A percentile compares a stretch with the other conserved stretches of the same genome.
Conservation (phyloP, 2,329 filamentous ascomycete species). For the Aspergillus ustus region DNA sequence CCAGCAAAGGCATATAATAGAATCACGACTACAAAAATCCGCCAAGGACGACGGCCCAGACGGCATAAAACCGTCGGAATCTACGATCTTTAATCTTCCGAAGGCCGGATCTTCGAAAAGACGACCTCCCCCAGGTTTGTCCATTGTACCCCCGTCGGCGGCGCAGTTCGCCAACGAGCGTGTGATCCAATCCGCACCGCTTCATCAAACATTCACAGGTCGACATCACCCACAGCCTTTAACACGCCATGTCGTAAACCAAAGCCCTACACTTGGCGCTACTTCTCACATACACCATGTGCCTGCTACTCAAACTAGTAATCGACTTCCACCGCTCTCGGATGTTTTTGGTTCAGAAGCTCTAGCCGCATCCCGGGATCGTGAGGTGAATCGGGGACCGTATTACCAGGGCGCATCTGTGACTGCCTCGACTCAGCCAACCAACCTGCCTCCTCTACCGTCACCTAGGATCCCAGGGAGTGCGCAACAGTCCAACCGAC, state of each 20-base stretch:
- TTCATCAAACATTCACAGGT: constrained; percentile 94
- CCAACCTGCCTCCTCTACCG: constrained; percentile 69
- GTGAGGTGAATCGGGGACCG: constrained; percentile 38
- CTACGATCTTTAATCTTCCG: constrained; percentile 41
- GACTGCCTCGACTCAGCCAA: constrained; percentile 67
- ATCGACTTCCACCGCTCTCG: constrained; percentile 88
- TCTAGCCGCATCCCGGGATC: constrained; percentile 54
- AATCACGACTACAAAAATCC: constrained; percentile 85
- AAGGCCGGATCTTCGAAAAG: constrained; percentile 50
- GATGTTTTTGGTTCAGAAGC: constrained; percentile 87
- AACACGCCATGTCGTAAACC: constrained; percentile 78
- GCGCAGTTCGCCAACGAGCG: constrained; percentile 91
- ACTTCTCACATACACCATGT: constrained; percentile 91
- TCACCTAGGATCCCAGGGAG: constrained; percentile 73
- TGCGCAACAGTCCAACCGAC: constrained; percentile 62
- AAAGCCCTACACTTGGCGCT: constrained; percentile 79
- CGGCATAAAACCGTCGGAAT: constrained; percentile 59
- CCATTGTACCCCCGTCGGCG: constrained; percentile 92
- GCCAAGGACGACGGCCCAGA: constrained; percentile 75
- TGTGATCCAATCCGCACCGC: constrained; percentile 93
- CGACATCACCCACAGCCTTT: constrained; percentile 77
- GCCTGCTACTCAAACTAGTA: constrained; percentile 84
- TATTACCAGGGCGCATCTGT: constrained; percentile 62
- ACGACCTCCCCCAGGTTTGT: constrained; percentile 80
- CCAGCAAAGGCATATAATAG: constrained; percentile 93